Base-by-base conservation (phyloP, 208 protist species). In the Wallacemonas sp. region DNA sequence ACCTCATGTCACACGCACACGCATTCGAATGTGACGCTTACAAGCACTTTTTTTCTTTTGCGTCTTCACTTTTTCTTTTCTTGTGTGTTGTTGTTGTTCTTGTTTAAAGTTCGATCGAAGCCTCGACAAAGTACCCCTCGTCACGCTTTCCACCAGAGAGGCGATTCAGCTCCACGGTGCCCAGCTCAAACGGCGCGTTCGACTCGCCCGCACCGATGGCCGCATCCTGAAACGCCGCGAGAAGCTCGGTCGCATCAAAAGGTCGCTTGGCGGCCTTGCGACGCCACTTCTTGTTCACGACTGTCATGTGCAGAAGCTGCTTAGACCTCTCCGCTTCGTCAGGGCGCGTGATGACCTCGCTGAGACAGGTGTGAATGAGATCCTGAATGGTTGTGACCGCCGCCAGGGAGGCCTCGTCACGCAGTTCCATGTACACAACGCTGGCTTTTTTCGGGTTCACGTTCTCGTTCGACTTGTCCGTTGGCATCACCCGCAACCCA, bases 211-310 rank as follows among this genome's bases (percentile, higher is more conserved):
- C 29, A 23, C 47, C 36, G 38, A 74, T 62, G 3, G 2, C 36
- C 11, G 61, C 60, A n/a, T 55, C 21, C 24, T 27, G 16, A 27
- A 78, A 83, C n/a, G 29, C 57, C 0, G 76, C 55, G 0, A 87
- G 24, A n/a, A 87, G 49, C 6, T 64, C 23, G 26, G 57, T 74
- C 16, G 76, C 82, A 54, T 88, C 73, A 30, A 88, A 88, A 0
- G 73, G 71, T 30, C 41, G 56, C 48, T 71, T 64, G 17, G 66
- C 69, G 34, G 52, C 66, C 2, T 39, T 68, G 23, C 41, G 57
- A 12, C 77, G 61, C 87, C 90, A 95, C 63, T 93, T 93, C 33
- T 76, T 88, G 55, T 93, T 92, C 62, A 95, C 70, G 16, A 95
- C 58, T 21, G 90, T 95, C 67, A 89, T 77, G 68, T 95, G 90